Percentiles rank a stretch among this genome's conserved stretches.
phyloP scores from a whole-genome alignment of 1,284 basidiomycete genomes.

The Ustilago hordei region DNA sequence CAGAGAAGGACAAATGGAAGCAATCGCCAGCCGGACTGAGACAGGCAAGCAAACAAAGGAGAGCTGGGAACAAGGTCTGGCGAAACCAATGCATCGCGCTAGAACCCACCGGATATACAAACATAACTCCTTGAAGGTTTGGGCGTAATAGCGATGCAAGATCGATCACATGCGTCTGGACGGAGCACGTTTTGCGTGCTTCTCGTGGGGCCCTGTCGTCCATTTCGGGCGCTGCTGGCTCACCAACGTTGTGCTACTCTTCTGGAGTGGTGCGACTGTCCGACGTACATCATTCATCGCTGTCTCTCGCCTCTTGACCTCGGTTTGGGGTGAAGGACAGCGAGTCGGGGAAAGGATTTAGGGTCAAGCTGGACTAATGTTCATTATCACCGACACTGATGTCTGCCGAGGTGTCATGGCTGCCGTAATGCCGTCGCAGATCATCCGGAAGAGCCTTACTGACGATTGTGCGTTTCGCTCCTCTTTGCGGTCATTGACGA shows the following conservation, averaged over 20 bases:
- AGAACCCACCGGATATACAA: constrained; percentile 67
- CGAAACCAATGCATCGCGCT: constrained; percentile 60
- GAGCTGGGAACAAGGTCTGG: background rate
- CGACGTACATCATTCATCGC: constrained; percentile 30
- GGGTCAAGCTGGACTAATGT: too few relatives aligned
- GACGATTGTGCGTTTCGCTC: constrained; percentile 12
- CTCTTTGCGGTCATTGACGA: constrained; percentile 6
- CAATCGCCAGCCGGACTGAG: background rate
- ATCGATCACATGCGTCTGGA: constrained; percentile 39
- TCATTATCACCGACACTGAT: background rate
- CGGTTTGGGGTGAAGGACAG: background rate
- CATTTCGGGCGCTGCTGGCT: constrained; percentile 31
- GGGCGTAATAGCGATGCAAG: constrained; percentile 69
- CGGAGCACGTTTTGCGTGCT: constrained; percentile 19
- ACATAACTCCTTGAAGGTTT: constrained; percentile 57
- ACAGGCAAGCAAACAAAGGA: background rate
- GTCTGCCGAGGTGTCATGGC: background rate
- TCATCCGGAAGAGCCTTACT: constrained; percentile 13
- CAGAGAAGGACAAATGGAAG: background rate
- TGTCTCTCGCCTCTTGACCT: background rate
- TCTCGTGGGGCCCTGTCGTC: constrained; percentile 32
- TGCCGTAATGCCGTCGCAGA: background rate
- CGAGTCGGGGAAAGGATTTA: background rate
- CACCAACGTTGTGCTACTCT: constrained; percentile 30
- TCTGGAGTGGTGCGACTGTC: constrained; percentile 26